phyloP scores from a whole-genome alignment of 2,329 filamentous ascomycete genomes.

The Phoma sp. region DNA sequence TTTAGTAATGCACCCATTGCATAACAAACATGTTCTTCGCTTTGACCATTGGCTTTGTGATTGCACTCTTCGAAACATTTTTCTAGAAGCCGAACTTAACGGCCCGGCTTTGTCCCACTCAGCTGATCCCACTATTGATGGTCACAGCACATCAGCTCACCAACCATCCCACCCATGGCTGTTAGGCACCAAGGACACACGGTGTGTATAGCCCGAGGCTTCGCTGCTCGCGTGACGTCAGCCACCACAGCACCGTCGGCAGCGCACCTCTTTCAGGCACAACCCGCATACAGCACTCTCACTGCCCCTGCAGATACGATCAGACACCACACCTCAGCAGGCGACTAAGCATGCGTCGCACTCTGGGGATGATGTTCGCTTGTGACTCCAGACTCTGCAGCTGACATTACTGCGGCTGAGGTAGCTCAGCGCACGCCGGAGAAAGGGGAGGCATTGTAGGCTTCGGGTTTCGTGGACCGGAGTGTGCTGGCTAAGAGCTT shows the following conservation, averaged over 20 bases:
- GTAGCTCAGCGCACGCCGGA: neutral
- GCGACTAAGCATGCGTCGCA: neutral
- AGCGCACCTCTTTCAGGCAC: neutral
- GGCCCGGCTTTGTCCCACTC: too few relatives aligned
- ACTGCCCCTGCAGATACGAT: neutral
- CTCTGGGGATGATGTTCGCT: constrained; percentile 1
- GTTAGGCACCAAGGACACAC: too few relatives aligned
- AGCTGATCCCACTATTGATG: too few relatives aligned
- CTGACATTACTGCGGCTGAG: constrained; percentile 4
- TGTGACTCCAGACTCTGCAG: constrained; percentile 6
- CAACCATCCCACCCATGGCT: too few relatives aligned
- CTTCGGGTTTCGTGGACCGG: neutral
- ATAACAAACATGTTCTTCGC: neutral
- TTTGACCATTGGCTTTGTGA: neutral
- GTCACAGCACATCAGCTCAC: neutral
- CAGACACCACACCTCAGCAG: neutral
- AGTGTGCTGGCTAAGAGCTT: neutral
- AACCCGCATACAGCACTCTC: neutral
- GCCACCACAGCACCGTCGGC: neutral
- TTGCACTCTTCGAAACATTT: too few relatives aligned
- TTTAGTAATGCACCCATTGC: constrained; percentile 6
- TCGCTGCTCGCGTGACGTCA: neutral
- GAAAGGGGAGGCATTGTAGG: neutral
- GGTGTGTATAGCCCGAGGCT: too few relatives aligned
- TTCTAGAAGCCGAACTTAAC: too few relatives aligned